Conservation (phyloP, 192 early-diverging fungal species). For the Gigaspora rosea region DNA sequence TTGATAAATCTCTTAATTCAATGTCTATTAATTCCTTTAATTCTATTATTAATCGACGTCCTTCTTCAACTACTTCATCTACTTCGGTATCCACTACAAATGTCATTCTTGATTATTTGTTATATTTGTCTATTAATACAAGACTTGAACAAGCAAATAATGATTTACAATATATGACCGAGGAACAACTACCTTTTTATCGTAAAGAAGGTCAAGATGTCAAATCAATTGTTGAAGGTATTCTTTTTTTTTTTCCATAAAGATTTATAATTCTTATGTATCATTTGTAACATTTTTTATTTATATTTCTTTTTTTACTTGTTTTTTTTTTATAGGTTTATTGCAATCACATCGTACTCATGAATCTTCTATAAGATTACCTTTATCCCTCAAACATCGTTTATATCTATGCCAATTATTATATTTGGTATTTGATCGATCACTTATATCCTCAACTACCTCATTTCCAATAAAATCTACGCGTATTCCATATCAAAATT, state of each 20-base stretch:
- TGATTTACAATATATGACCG: neutral
- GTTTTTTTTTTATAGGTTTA: constrained; percentile 8
- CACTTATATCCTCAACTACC: neutral
- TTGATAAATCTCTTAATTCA: neutral
- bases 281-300: neutral
- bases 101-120: constrained; percentile 14
- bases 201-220: neutral
- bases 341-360: constrained; percentile 13
- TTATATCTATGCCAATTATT: constrained; percentile 18
- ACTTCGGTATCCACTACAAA: neutral
- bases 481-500: neutral
- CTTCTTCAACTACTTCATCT: neutral
- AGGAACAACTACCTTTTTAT: neutral
- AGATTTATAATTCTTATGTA: neutral
- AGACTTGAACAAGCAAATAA: constrained; percentile 1
- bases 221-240: constrained; percentile 4
- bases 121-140: constrained; percentile 6
- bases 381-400: constrained; percentile 14
- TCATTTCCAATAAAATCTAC: neutral
- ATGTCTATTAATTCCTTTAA: neutral
- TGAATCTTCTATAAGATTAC: neutral
- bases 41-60: neutral
- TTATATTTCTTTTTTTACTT: neutral
- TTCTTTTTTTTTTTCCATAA: neutral
- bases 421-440: constrained; percentile 4